Base-by-base conservation (phyloP, 192 early-diverging fungal species). In the Backusella mclennaniae region DNA sequence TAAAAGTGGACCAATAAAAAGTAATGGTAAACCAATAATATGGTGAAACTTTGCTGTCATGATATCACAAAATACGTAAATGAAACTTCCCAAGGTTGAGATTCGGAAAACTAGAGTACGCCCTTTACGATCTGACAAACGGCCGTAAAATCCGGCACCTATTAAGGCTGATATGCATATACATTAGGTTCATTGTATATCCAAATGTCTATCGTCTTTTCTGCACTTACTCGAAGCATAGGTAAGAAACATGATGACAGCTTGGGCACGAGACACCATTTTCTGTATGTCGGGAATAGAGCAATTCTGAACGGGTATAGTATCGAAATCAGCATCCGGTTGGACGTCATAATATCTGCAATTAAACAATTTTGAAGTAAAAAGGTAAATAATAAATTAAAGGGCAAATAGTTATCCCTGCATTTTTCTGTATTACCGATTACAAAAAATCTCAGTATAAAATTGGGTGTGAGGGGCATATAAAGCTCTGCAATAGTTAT, bases 361-460 rank as follows among this genome's bases (percentile, higher is more conserved):
- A 67, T 67, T 14, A 44, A 17, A 44, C 15, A 44, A 44, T 17
- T 44, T 44, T 44, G 14, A 44, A 8, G 1, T 23, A 11, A 23
- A 33, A 33, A 31, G 11, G 42, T 72, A 69, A 69, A 67, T 31
- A 44, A 26, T n/a, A 21, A 72, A 11, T 68, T 15, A 36, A 21
- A 21, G 26, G 23, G 35, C 14, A 36, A 76, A 44, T 38, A 0
- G 42, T 52, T 53, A 38, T 38, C 21, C 39, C 38, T 56, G n/a
- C 14, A n/a, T 56, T 23, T 69, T 73, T 44, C 46, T 68, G 66
- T 73, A 74, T 39, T 76, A 78, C 81, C 73, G 74, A 39, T 74
- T 66, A 52, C 82, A 83, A 56, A 80, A 79, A 8, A 83, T 73
- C 52, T 83, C 75, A n/a, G 82, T 83, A 41, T 75, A 79, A 35